phyloP scores from a whole-genome alignment of 2,329 filamentous ascomycete genomes.

The Curvularia lunata region DNA sequence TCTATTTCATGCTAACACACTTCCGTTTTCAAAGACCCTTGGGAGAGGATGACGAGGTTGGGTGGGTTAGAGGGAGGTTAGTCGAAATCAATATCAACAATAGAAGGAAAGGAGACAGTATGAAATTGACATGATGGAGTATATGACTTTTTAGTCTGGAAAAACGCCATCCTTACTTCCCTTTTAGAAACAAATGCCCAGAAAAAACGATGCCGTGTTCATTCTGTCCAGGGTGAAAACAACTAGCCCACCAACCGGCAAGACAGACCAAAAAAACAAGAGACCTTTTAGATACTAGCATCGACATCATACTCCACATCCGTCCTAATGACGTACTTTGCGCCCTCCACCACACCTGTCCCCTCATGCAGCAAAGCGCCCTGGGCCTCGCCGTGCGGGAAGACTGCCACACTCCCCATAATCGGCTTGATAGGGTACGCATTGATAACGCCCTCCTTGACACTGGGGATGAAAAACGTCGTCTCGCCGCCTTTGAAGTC shows the following conservation, averaged over 20 bases:
- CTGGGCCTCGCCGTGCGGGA: slow-evolving; percentile 71
- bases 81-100: too few species aligned
- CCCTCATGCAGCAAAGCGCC: slow-evolving; percentile 73
- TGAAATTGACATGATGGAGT: too few species aligned
- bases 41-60: too few species aligned
- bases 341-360: slow-evolving; percentile 70
- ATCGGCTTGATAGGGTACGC: slow-evolving; percentile 72
- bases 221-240: too few species aligned
- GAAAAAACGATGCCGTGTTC: too few species aligned
- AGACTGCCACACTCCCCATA: slow-evolving; percentile 71
- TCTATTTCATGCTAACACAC: too few species aligned
- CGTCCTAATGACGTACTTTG: slow-evolving; percentile 72
- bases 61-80: too few species aligned
- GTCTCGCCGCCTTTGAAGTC: slow-evolving; percentile 76
- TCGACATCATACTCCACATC: slow-evolving; percentile 72
- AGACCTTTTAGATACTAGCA: neutral
- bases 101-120: too few species aligned
- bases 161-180: too few species aligned
- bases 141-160: too few species aligned
- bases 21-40: too few species aligned
- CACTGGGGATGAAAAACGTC: slow-evolving; percentile 71
- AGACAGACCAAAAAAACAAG: neutral
- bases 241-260: neutral
- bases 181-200: too few species aligned
- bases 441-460: slow-evolving; percentile 69